Conservation (phyloP, 2,329 filamentous ascomycete genomes). For the Lachnellula hyalina region DNA sequence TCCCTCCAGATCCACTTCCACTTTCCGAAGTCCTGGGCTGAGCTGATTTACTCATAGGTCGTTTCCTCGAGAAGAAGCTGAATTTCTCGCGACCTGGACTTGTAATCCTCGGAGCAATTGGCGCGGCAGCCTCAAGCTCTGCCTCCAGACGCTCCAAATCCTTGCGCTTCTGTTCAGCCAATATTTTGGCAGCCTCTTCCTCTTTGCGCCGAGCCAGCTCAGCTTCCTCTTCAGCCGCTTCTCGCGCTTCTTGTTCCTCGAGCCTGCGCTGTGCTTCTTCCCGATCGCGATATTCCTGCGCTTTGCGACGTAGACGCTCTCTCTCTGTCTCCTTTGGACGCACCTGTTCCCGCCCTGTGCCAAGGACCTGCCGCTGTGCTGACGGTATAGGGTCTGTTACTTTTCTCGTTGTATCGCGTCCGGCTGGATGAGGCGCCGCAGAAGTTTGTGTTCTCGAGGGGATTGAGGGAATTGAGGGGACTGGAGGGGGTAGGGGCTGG, state of each 20-base stretch:
- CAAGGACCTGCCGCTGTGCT: not conserved
- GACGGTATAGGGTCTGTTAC: conserved; percentile 16
- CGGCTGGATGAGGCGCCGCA: not conserved
- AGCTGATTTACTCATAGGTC: conserved; percentile 13
- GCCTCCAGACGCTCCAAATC: conserved; percentile 30
- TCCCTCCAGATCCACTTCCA: conserved; percentile 8
- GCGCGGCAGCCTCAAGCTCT: conserved; percentile 27
- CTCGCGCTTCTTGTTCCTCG: conserved; percentile 1
- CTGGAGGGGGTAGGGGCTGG: conserved; percentile 1
- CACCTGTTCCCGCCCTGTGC: not conserved
- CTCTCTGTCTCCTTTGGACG: conserved; percentile 18
- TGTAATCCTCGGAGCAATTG: conserved; percentile 8
- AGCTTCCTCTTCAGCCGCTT: conserved; percentile 7
- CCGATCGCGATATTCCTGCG: conserved; percentile 14
- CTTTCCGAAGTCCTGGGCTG: conserved; percentile 9
- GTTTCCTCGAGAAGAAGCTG: conserved; percentile 28
- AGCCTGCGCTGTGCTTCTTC: conserved; percentile 1
- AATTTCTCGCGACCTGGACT: conserved; percentile 26
- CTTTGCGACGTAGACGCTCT: conserved; percentile 17
- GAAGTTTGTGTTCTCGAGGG: not conserved
- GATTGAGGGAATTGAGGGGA: conserved; percentile 11
- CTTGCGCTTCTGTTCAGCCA: conserved; percentile 13
- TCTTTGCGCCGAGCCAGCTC: conserved; percentile 14
- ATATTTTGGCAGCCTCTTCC: conserved; percentile 14
- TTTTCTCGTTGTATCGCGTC: conserved; percentile 8